These are phyloP conservation scores for Arthrobotrys sinensis DNA, from an alignment of 2,329 filamentous ascomycete genomes.

Conservation along the genomic window DNA sequence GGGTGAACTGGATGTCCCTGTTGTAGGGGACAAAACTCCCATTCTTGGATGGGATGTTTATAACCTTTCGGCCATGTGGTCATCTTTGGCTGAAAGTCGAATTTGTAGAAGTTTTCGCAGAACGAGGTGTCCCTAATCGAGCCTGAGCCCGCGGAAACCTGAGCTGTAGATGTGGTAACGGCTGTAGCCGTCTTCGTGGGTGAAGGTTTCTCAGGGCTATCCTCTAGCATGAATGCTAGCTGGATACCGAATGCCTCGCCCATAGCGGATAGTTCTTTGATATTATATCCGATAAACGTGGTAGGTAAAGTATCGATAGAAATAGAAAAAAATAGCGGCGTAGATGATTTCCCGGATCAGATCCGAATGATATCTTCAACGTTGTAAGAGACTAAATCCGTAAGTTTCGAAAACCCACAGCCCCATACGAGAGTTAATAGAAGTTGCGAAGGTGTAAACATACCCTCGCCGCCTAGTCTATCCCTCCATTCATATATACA, in stretches of 20 bases:
- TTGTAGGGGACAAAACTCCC: conserved; percentile 55
- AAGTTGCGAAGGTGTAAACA: background rate
- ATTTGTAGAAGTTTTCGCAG: conserved; percentile 18
- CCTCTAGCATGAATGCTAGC: conserved; percentile 15
- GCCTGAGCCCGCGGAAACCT: background rate
- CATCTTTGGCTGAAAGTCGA: conserved; percentile 19
- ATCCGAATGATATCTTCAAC: background rate
- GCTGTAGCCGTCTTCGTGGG: background rate
- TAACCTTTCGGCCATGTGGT: conserved; percentile 53
- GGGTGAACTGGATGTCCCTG: conserved; percentile 40
- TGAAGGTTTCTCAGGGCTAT: background rate
- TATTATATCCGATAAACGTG: background rate
- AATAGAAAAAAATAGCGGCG: background rate
- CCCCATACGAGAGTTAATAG: conserved; percentile 1
- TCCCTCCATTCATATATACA: conserved; percentile 7
- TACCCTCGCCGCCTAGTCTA: conserved; percentile 8
- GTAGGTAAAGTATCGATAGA: conserved; percentile 4
- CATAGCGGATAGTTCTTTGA: conserved; percentile 4
- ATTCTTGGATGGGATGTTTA: conserved; percentile 52
- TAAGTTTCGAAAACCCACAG: conserved; percentile 10
- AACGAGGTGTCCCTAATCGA: background rate
- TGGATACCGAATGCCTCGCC: conserved; percentile 32
- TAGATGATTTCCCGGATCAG: background rate
- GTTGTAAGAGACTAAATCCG: conserved; percentile 6
- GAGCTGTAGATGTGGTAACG: background rate